Percentiles rank a stretch among this genome's conserved stretches.
These are phyloP conservation scores for Suillus subluteus DNA, from an alignment of 768 basidiomycete genomes.

Conservation along the genomic window DNA sequence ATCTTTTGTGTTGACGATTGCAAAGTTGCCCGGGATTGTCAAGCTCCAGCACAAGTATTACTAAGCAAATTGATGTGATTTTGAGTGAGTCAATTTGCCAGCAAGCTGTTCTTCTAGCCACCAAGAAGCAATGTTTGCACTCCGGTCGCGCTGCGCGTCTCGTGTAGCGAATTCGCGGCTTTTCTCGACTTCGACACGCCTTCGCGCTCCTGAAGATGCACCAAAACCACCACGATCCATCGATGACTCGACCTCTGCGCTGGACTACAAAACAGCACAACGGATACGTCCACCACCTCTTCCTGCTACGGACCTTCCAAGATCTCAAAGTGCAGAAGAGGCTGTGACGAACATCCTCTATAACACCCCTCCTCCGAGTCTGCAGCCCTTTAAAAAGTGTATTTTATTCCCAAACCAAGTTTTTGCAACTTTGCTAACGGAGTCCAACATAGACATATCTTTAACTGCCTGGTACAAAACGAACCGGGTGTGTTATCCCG, in stretches of 20 bases:
- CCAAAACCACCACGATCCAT: constrained; percentile 81
- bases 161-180: constrained; percentile 24
- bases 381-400: constrained; percentile 92
- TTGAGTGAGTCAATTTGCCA: neutral
- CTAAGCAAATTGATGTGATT: neutral
- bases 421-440: constrained; percentile 13
- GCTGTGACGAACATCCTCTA: constrained; percentile 98
- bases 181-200: constrained; percentile 23
- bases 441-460: constrained; percentile 68
- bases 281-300: constrained; percentile 79
- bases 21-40: neutral
- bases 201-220: constrained; percentile 32
- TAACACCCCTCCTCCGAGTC: constrained; percentile 90
- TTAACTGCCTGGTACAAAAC: constrained; percentile 98
- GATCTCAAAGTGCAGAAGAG: constrained; percentile 86
- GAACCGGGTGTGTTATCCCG: constrained; percentile 99
- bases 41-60: neutral
- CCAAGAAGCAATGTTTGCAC: constrained; percentile 15
- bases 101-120: neutral
- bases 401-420: neutral
- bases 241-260: constrained; percentile 91
- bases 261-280: constrained; percentile 87
- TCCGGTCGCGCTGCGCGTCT: constrained; percentile 24
- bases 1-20: neutral
- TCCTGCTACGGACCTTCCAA: constrained; percentile 83